phyloP scores from a whole-genome alignment of 352 stramenopile genomes.

The Phytophthora ramorum region DNA sequence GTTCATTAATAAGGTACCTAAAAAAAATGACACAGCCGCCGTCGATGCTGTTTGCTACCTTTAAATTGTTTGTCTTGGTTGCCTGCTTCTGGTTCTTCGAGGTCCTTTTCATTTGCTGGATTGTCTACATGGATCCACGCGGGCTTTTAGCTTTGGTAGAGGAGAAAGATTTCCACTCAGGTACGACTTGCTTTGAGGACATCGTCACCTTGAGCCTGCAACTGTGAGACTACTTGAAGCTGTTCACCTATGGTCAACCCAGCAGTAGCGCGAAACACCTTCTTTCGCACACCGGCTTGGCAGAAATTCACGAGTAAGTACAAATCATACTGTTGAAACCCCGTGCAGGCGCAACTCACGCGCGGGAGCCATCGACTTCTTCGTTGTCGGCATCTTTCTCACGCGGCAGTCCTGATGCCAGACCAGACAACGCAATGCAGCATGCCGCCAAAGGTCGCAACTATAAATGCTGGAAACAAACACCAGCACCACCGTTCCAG shows the following conservation, averaged over 20 bases:
- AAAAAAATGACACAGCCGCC: not conserved
- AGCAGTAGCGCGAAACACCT: constrained; percentile 71
- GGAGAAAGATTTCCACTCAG: not conserved
- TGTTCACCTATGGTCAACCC: constrained; percentile 74
- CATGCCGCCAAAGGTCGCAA: constrained; percentile 14
- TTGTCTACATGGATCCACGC: constrained; percentile 39
- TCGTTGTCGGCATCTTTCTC: constrained; percentile 7
- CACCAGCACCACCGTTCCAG: not conserved
- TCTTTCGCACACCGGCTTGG: constrained; percentile 47
- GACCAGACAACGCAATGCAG: not conserved
- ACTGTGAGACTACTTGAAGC: constrained; percentile 53
- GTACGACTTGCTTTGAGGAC: constrained; percentile 52
- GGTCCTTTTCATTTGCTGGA: constrained; percentile 69
- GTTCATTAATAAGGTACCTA: not conserved
- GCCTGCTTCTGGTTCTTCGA: constrained; percentile 66
- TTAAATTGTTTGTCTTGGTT: constrained; percentile 65
- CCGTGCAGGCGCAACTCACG: constrained; percentile 4
- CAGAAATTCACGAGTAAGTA: constrained; percentile 4
- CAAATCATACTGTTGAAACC: not conserved
- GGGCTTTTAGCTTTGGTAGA: not conserved
- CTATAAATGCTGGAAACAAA: constrained; percentile 17
- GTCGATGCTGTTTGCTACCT: constrained; percentile 33
- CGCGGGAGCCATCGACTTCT: constrained; percentile 4
- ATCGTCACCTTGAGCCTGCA: constrained; percentile 57
- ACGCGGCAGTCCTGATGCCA: not conserved